These are phyloP conservation scores for Phlebopus sp. DNA, from an alignment of 1,284 basidiomycete genomes.

Conservation along the genomic window DNA sequence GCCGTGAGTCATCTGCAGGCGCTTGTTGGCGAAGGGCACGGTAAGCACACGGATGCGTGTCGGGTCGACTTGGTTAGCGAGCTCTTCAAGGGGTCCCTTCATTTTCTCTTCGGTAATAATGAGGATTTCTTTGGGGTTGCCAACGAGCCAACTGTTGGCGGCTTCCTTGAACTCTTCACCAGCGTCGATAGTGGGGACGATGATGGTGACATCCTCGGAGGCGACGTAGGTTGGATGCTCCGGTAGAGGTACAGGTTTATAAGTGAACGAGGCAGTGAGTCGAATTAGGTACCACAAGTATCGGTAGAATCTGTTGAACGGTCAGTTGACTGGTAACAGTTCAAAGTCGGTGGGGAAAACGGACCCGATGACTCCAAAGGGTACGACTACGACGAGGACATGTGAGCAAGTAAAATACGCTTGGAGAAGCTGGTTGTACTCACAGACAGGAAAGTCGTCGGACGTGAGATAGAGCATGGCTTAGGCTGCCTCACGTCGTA, in stretches of 20 bases:
- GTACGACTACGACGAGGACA: constrained; percentile 59
- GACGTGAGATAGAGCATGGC: constrained; percentile 71
- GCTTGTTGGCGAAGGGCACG: constrained; percentile 90
- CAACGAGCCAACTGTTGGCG: constrained; percentile 85
- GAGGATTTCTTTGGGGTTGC: constrained; percentile 88
- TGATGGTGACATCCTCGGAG: constrained; percentile 89
- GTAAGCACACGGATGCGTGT: constrained; percentile 82
- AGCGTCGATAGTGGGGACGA: constrained; percentile 92
- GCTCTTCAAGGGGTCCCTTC: constrained; percentile 80
- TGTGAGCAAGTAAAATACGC: constrained; percentile 6
- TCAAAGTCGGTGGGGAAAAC: constrained; percentile 26
- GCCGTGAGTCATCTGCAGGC: constrained; percentile 89
- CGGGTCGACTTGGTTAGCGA: constrained; percentile 84
- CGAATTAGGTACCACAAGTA: constrained; percentile 90
- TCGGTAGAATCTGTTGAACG: constrained; percentile 66
- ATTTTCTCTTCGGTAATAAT: constrained; percentile 93
- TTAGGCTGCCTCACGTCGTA: background rate
- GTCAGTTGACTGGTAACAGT: background rate
- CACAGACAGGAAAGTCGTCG: constrained; percentile 77
- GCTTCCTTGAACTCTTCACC: constrained; percentile 94
- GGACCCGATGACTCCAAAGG: constrained; percentile 88
- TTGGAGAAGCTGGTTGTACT: constrained; percentile 25
- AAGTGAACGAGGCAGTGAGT: constrained; percentile 69
- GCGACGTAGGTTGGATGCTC: constrained; percentile 87
- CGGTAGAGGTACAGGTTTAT: constrained; percentile 83